Evolutionary conservation across 2,329 filamentous ascomycete species (phyloP).

Genomic region (Arthrobotrys megalospora): DNA sequence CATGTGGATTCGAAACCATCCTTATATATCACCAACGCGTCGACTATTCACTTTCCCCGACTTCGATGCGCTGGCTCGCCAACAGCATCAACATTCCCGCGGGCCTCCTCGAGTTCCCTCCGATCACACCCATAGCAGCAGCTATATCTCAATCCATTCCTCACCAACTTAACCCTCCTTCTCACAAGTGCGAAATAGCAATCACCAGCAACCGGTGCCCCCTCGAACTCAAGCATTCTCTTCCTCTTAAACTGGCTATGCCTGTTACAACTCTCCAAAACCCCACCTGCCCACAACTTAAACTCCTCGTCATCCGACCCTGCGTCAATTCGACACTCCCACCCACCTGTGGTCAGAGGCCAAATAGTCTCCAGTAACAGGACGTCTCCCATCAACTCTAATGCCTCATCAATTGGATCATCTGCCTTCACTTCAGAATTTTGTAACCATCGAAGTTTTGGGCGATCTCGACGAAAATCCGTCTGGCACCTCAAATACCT

Average conservation of each 20-base stretch:
- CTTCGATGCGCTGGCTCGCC: background rate
- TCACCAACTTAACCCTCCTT: slow-evolving; percentile 9
- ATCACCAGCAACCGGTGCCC: background rate
- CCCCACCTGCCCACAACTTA: background rate
- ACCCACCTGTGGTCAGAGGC: background rate
- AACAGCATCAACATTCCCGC: background rate
- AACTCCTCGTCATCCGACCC: background rate
- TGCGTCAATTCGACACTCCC: background rate
- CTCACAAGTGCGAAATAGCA: slow-evolving; percentile 5
- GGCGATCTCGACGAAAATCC: background rate
- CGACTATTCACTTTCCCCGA: background rate
- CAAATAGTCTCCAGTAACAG: background rate
- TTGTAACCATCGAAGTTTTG: background rate
- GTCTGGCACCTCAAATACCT: background rate
- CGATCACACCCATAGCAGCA: slow-evolving; percentile 13
- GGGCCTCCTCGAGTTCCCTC: background rate
- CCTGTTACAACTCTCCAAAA: background rate
- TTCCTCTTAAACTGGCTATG: background rate
- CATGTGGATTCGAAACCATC: background rate
- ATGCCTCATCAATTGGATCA: too few species aligned
- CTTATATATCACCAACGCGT: background rate
- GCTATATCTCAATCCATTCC: slow-evolving; percentile 7
- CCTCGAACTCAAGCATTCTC: background rate
- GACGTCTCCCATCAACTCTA: background rate
- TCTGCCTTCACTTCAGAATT: too few species aligned